Percentiles rank a stretch among this genome's conserved stretches.
phyloP scores from a whole-genome alignment of 2,329 filamentous ascomycete species.

The Pestalotiopsis fici region DNA sequence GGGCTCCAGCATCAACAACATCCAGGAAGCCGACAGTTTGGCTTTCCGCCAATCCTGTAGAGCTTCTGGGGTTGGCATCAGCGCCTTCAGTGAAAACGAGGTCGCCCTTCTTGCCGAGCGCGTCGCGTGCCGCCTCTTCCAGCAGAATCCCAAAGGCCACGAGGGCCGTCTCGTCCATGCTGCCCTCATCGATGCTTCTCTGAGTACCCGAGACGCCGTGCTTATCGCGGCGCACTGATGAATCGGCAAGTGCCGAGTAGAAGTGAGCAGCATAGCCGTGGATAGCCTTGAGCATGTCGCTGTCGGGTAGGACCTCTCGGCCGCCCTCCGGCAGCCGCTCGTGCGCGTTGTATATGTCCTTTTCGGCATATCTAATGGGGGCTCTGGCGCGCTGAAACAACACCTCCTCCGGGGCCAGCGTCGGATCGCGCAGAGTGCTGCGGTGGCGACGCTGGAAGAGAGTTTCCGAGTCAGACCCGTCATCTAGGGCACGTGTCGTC shows the following conservation, averaged over 20 bases:
- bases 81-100: constrained; percentile 69
- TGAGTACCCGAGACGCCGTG: constrained; percentile 8
- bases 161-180: constrained; percentile 78
- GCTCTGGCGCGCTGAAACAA: constrained; percentile 67
- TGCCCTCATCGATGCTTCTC: constrained; percentile 49
- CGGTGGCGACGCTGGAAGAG: constrained; percentile 13
- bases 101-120: constrained; percentile 66
- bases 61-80: constrained; percentile 21
- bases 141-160: constrained; percentile 74
- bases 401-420: constrained; percentile 67
- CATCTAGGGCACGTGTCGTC: constrained; percentile 26
- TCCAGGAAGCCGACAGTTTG: constrained; percentile 20
- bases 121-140: constrained; percentile 66
- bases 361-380: constrained; percentile 68
- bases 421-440: constrained; percentile 30
- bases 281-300: constrained; percentile 68
- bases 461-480: constrained; percentile 19
- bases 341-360: constrained; percentile 71
- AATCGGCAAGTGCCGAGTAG: constrained; percentile 51
- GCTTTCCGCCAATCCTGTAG: constrained; percentile 2
- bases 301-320: constrained; percentile 59
- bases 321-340: constrained; percentile 51
- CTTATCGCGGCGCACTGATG: neutral
- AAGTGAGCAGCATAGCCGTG: constrained; percentile 70
- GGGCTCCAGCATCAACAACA: neutral